A percentile compares a stretch with the other conserved stretches of the same genome.
Evolutionary conservation across 768 basidiomycete species (phyloP).

Genomic region (Suillus tomentosus): DNA sequence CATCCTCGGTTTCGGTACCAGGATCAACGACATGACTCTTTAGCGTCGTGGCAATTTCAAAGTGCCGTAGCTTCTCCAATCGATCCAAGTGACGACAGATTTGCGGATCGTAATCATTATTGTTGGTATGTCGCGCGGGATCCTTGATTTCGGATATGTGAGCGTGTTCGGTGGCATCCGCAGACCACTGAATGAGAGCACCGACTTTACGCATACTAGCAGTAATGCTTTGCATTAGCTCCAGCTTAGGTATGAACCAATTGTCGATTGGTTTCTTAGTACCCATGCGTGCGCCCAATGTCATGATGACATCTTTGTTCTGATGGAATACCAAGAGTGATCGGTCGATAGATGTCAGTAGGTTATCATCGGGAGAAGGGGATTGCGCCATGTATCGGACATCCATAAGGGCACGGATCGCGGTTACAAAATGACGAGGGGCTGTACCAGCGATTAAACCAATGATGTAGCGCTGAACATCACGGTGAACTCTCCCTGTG

Average conservation of each 20-base stretch:
- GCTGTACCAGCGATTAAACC: conserved; percentile 36
- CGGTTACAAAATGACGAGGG: conserved; percentile 29
- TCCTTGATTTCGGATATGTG: too few relatives aligned
- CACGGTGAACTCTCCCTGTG: conserved; percentile 41
- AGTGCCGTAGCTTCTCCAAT: conserved; percentile 12
- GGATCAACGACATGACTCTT: too few relatives aligned
- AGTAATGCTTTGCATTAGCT: too few relatives aligned
- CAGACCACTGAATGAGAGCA: too few relatives aligned
- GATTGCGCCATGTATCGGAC: conserved; percentile 40
- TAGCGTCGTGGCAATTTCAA: conserved; percentile 16
- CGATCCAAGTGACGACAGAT: too few relatives aligned
- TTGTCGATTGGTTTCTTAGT: not conserved
- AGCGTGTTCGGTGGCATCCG: too few relatives aligned
- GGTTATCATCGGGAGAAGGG: conserved; percentile 26
- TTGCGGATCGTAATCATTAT: too few relatives aligned
- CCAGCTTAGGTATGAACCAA: too few relatives aligned
- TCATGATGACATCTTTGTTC: conserved; percentile 36
- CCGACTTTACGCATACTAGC: too few relatives aligned
- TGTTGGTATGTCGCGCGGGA: too few relatives aligned
- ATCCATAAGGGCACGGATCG: conserved; percentile 38
- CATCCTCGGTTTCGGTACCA: too few relatives aligned
- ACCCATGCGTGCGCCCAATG: conserved; percentile 22
- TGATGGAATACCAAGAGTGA: conserved; percentile 34
- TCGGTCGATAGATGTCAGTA: conserved; percentile 19
- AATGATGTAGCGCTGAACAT: conserved; percentile 39